phyloP scores from a whole-genome alignment of 1,139 yeast species.

The Saccharomyces pastorianus region DNA sequence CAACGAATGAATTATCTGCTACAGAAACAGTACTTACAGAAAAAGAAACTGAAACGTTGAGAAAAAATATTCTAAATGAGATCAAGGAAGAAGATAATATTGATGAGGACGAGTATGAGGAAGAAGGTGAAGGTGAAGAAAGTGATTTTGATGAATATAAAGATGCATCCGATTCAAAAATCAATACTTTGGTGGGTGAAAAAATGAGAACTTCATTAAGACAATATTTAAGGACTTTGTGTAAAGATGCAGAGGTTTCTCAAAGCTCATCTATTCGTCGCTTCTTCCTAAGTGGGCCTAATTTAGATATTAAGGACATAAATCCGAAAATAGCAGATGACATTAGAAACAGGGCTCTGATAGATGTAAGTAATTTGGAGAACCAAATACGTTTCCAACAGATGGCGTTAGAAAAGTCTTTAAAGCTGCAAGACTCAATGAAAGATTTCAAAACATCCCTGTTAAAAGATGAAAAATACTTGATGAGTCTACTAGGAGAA shows the following conservation, averaged over 20 bases:
- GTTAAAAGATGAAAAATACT: constrained; percentile 30
- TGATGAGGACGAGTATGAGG: constrained; percentile 14
- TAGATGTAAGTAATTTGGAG: constrained; percentile 51
- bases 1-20: neutral
- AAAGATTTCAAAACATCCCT: constrained; percentile 29
- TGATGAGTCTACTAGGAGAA: constrained; percentile 19
- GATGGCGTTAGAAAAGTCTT: constrained; percentile 41
- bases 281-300: constrained; percentile 39
- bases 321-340: constrained; percentile 43
- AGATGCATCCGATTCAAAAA: constrained; percentile 21
- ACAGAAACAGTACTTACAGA: neutral
- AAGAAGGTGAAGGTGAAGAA: constrained; percentile 19
- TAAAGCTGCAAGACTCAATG: constrained; percentile 31
- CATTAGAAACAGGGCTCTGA: constrained; percentile 44
- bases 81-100: constrained; percentile 2
- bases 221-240: constrained; percentile 53
- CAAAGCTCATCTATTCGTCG: constrained; percentile 43
- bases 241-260: constrained; percentile 48
- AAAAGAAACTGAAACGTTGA: neutral
- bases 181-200: constrained; percentile 45
- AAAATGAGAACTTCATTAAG: constrained; percentile 67
- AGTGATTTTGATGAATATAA: constrained; percentile 5
- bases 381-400: constrained; percentile 72
- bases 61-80: neutral
- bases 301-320: constrained; percentile 30